Conservation (phyloP, 2,329 filamentous ascomycete species). For the Macrophomina pseudophaseolina region DNA sequence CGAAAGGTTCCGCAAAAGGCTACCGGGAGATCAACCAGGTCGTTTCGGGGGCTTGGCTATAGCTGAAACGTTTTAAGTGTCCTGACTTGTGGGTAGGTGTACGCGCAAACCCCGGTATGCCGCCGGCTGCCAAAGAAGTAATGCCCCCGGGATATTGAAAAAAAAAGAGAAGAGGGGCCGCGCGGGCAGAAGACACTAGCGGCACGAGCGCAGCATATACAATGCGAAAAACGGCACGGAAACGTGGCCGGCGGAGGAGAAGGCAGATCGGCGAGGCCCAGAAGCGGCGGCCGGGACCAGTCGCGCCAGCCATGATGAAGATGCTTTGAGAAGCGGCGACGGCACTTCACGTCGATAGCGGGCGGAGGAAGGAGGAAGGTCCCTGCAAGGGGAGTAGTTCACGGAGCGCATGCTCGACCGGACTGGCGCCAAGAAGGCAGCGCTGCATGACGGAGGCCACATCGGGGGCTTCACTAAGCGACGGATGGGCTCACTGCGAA, state of each 20-base stretch:
- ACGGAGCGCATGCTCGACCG: conserved; percentile 7
- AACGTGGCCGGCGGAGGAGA: background rate
- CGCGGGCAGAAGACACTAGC: background rate
- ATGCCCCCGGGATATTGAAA: conserved; percentile 10
- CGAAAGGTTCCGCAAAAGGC: conserved; percentile 12
- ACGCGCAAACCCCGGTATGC: conserved; percentile 14
- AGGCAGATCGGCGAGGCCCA: background rate
- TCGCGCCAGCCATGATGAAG: background rate
- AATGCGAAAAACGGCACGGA: background rate
- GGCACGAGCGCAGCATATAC: background rate
- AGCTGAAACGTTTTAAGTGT: conserved; percentile 25
- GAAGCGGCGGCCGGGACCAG: background rate
- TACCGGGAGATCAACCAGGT: conserved; percentile 14
- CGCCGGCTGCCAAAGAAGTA: conserved; percentile 5
- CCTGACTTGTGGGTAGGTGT: conserved; percentile 17
- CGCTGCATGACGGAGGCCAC: conserved; percentile 5
- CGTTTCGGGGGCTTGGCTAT: conserved; percentile 22
- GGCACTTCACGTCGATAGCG: conserved; percentile 2
- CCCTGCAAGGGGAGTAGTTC: background rate
- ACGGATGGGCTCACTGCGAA: background rate
- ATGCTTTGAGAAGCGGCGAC: background rate
- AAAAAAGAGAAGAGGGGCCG: background rate
- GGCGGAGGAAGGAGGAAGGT: background rate
- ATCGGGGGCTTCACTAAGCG: conserved; percentile 7
- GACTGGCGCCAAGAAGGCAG: background rate